Percentiles rank a stretch among this genome's conserved stretches.
These are phyloP conservation scores for Calycina herbarum DNA, from an alignment of 2,329 filamentous ascomycete species.

Conservation along the genomic window DNA sequence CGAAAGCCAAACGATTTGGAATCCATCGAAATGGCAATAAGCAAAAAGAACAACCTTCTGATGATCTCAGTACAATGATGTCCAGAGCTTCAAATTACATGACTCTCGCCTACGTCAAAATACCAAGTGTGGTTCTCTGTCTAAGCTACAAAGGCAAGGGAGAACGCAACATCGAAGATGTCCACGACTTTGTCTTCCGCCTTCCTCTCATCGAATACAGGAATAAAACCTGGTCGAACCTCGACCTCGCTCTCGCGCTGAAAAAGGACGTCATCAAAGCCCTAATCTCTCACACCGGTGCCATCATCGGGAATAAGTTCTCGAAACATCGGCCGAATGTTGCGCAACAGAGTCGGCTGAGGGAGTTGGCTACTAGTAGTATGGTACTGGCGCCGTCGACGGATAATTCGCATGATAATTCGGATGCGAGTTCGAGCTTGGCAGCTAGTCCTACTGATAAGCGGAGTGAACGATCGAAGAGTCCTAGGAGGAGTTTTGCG, in stretches of 20 bases:
- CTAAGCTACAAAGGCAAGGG: constrained; percentile 96
- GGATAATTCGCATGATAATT: constrained; percentile 36
- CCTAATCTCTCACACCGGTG: constrained; percentile 90
- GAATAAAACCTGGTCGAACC: constrained; percentile 99
- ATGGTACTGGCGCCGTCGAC: constrained; percentile 35
- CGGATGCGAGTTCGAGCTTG: constrained; percentile 32
- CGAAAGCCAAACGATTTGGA: constrained; percentile 52
- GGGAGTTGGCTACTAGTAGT: constrained; percentile 76
- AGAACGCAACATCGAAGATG: constrained; percentile 92
- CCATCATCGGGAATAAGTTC: constrained; percentile 97
- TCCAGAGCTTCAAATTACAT: constrained; percentile 93
- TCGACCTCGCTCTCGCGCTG: constrained; percentile 86
- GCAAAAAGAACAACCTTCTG: constrained; percentile 65
- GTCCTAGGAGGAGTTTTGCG: constrained; percentile 35
- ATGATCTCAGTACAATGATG: constrained; percentile 97
- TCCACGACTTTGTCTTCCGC: constrained; percentile 96
- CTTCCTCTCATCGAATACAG: constrained; percentile 92
- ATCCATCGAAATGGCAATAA: constrained; percentile 50
- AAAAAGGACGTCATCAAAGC: constrained; percentile 95
- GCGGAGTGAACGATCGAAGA: constrained; percentile 33
- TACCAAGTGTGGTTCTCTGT: constrained; percentile 92
- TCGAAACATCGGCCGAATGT: constrained; percentile 81
- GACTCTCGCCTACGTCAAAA: constrained; percentile 93
- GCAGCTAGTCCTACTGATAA: constrained; percentile 30
- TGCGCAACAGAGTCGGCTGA: constrained; percentile 74